Conservation (phyloP, 2,329 filamentous ascomycete species). For the Epichloe gansuensis region DNA sequence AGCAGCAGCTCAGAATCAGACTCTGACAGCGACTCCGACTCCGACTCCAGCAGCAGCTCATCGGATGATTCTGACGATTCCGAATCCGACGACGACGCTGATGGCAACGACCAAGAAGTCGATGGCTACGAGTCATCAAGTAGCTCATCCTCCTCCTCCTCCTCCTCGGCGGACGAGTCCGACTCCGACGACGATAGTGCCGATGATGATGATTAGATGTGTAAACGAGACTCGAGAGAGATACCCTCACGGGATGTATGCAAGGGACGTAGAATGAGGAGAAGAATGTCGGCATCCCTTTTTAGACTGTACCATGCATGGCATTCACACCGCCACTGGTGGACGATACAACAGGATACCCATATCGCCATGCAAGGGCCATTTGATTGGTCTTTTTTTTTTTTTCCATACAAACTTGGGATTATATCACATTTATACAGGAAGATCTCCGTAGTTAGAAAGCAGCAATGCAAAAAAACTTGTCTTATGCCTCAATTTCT, state of each 20-base stretch:
- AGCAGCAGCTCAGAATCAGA: slow-evolving; percentile 25
- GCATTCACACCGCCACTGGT: slow-evolving; percentile 2
- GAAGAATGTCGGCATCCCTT: background rate
- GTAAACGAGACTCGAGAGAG: background rate
- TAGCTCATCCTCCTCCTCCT: slow-evolving; percentile 29
- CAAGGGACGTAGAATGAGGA: background rate
- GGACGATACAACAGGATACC: slow-evolving; percentile 7
- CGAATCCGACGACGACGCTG: slow-evolving; percentile 12
- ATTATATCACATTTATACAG: background rate
- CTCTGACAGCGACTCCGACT: slow-evolving; percentile 15
- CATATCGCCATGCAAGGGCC: slow-evolving; percentile 1
- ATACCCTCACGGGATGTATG: slow-evolving; percentile 2
- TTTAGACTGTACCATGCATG: slow-evolving; percentile 8
- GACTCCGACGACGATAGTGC: slow-evolving; percentile 19
- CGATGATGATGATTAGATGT: slow-evolving; percentile 4
- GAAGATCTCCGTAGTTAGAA: background rate
- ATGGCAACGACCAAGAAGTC: slow-evolving; percentile 5
- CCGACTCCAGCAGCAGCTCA: slow-evolving; percentile 23
- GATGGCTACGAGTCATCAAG: slow-evolving; percentile 23
- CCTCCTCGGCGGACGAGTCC: slow-evolving; percentile 22
- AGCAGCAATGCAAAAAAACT: background rate
- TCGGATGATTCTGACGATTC: slow-evolving; percentile 22
- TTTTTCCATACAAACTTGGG: background rate
- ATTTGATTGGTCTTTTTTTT: background rate
- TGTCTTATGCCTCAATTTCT: too few relatives aligned